Evolutionary conservation across 805 yeast genomes (phyloP), one percentile per base, ranked within the genome.

Genomic region (Scheffersomyces ergatensis): DNA sequence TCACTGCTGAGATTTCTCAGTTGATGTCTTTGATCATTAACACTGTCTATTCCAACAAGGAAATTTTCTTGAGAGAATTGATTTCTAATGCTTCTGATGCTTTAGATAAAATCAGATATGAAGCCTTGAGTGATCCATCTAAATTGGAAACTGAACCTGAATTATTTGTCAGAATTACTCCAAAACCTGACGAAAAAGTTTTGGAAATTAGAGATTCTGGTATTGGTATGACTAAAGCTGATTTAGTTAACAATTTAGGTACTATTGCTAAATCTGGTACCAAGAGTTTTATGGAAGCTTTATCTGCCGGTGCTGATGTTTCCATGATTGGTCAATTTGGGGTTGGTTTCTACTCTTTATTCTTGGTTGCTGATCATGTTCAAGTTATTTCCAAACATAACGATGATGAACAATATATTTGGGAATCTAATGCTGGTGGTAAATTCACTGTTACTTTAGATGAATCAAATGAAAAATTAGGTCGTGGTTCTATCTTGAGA

Each of bases 251-350:
- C 84, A 93, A 93, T 79, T 86, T 93, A 72, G 99, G 99, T 85
- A 93, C 98, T 54, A 93, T 93, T 67, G 99, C 99, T 65, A 93
- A 93, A 77, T 93, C 99, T 54, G 99, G 99, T 77, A 93, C 99
- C 59, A 93, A 93, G 78, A 89, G 96, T 57, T 93, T 93, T 73
- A 93, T 93, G 99, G 99, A 93, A 77, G 99, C 99, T 54, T 80
- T 95, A 54, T 85, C 96, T 53, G 98, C 97, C 52, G 99, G 99
- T 76, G 99, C 99, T 48, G 99, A 93, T 71, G 97, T 93, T 49
- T 90, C 98, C 51, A 93, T 93, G 99, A 93, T 93, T 76, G 99
- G 99, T 82, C 99, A 93, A 78, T 93, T 93, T 78, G 99, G 99
- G 89, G 99, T 93, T 59, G 99, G 99, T 83, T 93, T 93, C 92